phyloP scores from a whole-genome alignment of 805 yeast genomes.

The Candida hispaniensis region DNA sequence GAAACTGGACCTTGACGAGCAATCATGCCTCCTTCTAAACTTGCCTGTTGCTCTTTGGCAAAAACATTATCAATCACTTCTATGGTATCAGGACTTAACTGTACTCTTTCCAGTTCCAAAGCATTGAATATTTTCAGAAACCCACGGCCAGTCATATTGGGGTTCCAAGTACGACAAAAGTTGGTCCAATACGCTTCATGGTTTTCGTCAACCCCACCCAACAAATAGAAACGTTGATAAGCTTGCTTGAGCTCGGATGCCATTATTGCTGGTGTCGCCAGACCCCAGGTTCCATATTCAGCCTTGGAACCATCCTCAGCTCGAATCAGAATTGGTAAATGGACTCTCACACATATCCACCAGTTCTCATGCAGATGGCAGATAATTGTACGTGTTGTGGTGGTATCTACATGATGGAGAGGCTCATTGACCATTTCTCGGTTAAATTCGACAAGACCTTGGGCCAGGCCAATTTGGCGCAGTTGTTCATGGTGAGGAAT shows the following conservation, averaged over 20 bases:
- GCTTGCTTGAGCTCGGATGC: constrained; percentile 26
- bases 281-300: constrained; percentile 24
- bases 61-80: constrained; percentile 9
- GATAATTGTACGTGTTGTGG: constrained; percentile 27
- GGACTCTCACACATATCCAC: constrained; percentile 29
- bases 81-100: constrained; percentile 18
- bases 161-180: constrained; percentile 21
- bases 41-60: constrained; percentile 1
- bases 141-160: constrained; percentile 18
- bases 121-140: constrained; percentile 16
- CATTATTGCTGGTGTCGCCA: constrained; percentile 31
- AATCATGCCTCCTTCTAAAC: constrained; percentile 2
- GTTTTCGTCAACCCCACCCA: constrained; percentile 27
- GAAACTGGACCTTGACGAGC: constrained; percentile 1
- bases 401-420: constrained; percentile 28
- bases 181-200: constrained; percentile 22
- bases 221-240: constrained; percentile 29
- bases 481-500: constrained; percentile 29
- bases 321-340: constrained; percentile 18
- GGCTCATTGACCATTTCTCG: constrained; percentile 21
- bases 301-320: constrained; percentile 11
- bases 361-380: constrained; percentile 26
- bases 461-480: constrained; percentile 35
- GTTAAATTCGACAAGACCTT: constrained; percentile 30
- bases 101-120: constrained; percentile 18